Evolutionary conservation across 2,329 filamentous ascomycete genomes (phyloP), one percentile per base, ranked within the genome.

Genomic region (Paracoccidioides lutzii): DNA sequence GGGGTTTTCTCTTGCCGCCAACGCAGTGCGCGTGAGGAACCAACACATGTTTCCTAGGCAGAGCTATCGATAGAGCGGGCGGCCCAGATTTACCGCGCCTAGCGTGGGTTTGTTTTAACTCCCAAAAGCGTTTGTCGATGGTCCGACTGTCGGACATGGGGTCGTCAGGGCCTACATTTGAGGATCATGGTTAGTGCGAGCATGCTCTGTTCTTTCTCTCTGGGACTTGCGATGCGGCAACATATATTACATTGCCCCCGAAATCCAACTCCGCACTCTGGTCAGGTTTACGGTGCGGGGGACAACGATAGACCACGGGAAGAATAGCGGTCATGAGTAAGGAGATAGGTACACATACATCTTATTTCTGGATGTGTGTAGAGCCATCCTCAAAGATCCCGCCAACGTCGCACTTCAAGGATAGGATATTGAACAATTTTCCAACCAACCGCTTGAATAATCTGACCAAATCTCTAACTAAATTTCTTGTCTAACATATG

Each of bases 101-200:
- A 6, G 49, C 49, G 15, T 52, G 37, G 15, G 10, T 14, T 52
- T 41, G 22, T 22, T n/a, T n/a, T 22, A 41, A 42, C 49, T 10
- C 10, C 49, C 22, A 33, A 22, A 32, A 40, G 37, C 6, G 49
- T 41, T 38, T 7, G 49, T 37, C 22, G 22, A 42, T 52, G 38
- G 49, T 40, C n/a, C 12, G 7, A 10, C 38, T 32, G 44, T 53
- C 57, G 53, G 59, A 58, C 50, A 71, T 44, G 43, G 42, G 52
- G 22, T 37, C 70, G 35, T 37, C 70, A 66, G 68, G 69, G 61
- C 65, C 64, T 59, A 61, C 65, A 59, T 66, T 65, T 58, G 65
- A 66, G 59, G 60, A 65, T 57, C 67, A 71, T 71, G 70, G 70
- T 72, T 59, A 71, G 70, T 71, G 54, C 59, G 55, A 37, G 37